phyloP scores from a whole-genome alignment of 2,329 filamentous ascomycete species.

The Tolypocladium endophyticum region DNA sequence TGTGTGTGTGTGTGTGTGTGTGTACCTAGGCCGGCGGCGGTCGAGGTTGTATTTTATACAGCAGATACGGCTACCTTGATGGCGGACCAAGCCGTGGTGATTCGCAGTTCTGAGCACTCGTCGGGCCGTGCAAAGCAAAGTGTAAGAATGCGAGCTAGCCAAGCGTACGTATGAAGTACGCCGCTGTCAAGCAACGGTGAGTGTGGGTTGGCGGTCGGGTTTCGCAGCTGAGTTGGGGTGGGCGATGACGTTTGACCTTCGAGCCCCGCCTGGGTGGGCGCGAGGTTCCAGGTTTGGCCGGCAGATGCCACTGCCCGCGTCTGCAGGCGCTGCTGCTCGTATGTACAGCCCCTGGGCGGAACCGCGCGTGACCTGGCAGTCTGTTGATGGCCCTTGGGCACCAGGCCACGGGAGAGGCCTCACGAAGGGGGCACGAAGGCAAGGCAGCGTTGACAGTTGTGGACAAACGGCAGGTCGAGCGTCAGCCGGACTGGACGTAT shows the following conservation, averaged over 20 bases:
- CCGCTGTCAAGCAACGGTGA: not conserved
- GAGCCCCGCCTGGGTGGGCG: not conserved
- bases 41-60: not conserved
- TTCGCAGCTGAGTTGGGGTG: not conserved
- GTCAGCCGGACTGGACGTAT: not conserved
- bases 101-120: not conserved
- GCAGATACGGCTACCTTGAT: not conserved
- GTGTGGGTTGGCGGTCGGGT: not conserved
- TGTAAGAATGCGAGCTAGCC: not conserved
- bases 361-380: not conserved
- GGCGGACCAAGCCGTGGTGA: not conserved
- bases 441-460: not conserved
- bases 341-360: not conserved
- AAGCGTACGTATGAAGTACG: not conserved
- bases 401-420: not conserved
- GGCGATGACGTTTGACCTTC: slow-evolving; percentile 6
- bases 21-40: not conserved
- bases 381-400: not conserved
- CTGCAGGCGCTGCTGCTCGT: not conserved
- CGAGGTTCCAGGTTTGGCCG: slow-evolving; percentile 2
- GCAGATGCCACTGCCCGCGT: not conserved
- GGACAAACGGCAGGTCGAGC: not conserved
- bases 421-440: not conserved
- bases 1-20: not conserved
- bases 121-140: not conserved